phyloP scores from a whole-genome alignment of 2,329 filamentous ascomycete genomes.

The Colletotrichum sp. region DNA sequence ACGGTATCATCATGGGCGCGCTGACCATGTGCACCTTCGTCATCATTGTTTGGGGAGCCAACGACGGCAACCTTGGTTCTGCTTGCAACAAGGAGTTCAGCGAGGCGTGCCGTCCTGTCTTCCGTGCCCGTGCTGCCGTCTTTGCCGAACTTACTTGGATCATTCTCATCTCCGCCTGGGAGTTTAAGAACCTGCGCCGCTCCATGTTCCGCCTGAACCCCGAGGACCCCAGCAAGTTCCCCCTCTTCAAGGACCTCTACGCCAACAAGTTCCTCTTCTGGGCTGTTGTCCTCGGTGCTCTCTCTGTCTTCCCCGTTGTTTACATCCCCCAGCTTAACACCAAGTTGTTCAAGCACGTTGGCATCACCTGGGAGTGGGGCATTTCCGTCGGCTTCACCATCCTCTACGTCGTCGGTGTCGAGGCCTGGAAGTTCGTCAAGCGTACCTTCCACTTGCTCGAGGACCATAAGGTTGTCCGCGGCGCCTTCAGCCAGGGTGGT shows the following conservation, averaged over 20 bases:
- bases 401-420: constrained; percentile 70
- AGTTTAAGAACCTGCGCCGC: constrained; percentile 75
- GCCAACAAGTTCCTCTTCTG: constrained; percentile 74
- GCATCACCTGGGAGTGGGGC: constrained; percentile 78
- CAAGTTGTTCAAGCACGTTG: constrained; percentile 74
- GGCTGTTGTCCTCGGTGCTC: constrained; percentile 63
- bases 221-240: constrained; percentile 52
- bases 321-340: constrained; percentile 76
- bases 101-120: constrained; percentile 63
- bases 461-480: constrained; percentile 54
- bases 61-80: constrained; percentile 59
- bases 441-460: constrained; percentile 57
- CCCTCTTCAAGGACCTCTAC: constrained; percentile 68
- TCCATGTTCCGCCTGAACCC: constrained; percentile 73
- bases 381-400: constrained; percentile 68
- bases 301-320: constrained; percentile 71
- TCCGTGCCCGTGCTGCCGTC: constrained; percentile 73
- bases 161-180: constrained; percentile 77
- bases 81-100: constrained; percentile 68
- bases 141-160: constrained; percentile 78
- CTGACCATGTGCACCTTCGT: constrained; percentile 71
- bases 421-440: constrained; percentile 76
- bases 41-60: constrained; percentile 64
- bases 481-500: constrained; percentile 58
- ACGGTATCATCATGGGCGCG: constrained; percentile 78